phyloP scores from a whole-genome alignment of 129 eudicot species.

The Silybum marianum region DNA sequence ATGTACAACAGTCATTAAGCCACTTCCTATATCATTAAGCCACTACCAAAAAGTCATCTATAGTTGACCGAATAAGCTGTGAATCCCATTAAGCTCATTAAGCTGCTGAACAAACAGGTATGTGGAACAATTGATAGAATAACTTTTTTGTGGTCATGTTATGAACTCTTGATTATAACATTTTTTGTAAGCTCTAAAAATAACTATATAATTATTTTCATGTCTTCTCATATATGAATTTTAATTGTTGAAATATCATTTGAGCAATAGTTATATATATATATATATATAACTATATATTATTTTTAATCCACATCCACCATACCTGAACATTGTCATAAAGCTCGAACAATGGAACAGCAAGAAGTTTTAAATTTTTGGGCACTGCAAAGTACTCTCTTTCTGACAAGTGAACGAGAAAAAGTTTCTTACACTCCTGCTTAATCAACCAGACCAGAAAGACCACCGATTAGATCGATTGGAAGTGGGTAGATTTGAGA shows the following conservation, averaged over 20 bases:
- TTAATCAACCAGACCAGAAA: slow-evolving; percentile 4
- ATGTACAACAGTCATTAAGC: not conserved
- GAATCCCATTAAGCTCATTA: no score
- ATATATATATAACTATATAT: no score
- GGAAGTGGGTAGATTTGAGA: not conserved
- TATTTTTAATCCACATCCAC: no score
- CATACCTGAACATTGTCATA: slow-evolving; percentile 74
- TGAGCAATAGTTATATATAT: slow-evolving; percentile 8
- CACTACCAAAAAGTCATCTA: not conserved
- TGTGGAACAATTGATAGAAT: no score
- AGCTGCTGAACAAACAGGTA: no score
- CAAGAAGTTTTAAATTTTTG: slow-evolving; percentile 67
- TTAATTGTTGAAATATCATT: not conserved
- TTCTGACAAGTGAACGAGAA: slow-evolving; percentile 76
- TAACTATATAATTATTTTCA: not conserved
- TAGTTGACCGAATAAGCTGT: no score
- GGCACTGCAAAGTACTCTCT: slow-evolving; percentile 81
- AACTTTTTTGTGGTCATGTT: no score
- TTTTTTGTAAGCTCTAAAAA: not conserved
- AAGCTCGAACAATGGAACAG: slow-evolving; percentile 72
- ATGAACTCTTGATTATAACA: not conserved
- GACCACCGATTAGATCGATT: not conserved
- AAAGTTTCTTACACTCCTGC: slow-evolving; percentile 92
- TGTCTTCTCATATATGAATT: not conserved
- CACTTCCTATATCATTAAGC: no score